phyloP scores from a whole-genome alignment of 805 yeast genomes.

The Ogataea ganodermae region DNA sequence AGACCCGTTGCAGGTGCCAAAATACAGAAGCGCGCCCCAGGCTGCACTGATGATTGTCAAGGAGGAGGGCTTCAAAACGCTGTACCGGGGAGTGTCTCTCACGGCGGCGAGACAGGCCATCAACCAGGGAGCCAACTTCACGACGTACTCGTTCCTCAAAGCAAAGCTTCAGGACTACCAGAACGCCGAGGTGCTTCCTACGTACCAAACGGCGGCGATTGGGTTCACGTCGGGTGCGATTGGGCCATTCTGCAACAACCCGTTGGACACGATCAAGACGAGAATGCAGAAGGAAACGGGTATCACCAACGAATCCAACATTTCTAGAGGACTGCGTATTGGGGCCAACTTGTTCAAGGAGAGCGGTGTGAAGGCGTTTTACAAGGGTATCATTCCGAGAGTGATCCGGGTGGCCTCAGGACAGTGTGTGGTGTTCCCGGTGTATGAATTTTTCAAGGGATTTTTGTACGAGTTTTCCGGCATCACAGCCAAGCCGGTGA shows the following conservation, averaged over 20 bases:
- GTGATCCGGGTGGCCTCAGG: constrained; percentile 99
- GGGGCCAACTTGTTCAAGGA: constrained; percentile 79
- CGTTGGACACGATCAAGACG: constrained; percentile 95
- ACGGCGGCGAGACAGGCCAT: constrained; percentile 98
- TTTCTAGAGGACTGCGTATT: constrained; percentile 78
- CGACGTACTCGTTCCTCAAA: constrained; percentile 86
- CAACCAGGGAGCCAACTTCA: constrained; percentile 97
- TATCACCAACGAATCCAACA: constrained; percentile 60
- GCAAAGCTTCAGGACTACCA: constrained; percentile 67
- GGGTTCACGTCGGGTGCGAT: constrained; percentile 95
- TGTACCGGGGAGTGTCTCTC: constrained; percentile 91
- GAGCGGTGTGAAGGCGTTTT: constrained; percentile 86
- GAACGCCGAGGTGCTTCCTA: constrained; percentile 62
- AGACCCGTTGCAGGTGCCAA: constrained; percentile 74
- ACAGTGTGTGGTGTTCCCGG: constrained; percentile 97
- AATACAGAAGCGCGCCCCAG: constrained; percentile 91
- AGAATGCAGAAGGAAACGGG: constrained; percentile 91
- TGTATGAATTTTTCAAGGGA: constrained; percentile 84
- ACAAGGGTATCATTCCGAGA: constrained; percentile 97
- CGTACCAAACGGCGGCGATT: constrained; percentile 91
- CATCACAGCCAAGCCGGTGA: constrained; percentile 20
- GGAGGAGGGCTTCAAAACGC: constrained; percentile 88
- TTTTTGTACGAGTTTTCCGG: constrained; percentile 49
- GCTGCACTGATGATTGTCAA: constrained; percentile 78
- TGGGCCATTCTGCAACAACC: constrained; percentile 97